A percentile compares a stretch with the other conserved stretches of the same genome.
phyloP scores from a whole-genome alignment of 1,139 yeast genomes.

The Magnusiomyces clavatus region DNA sequence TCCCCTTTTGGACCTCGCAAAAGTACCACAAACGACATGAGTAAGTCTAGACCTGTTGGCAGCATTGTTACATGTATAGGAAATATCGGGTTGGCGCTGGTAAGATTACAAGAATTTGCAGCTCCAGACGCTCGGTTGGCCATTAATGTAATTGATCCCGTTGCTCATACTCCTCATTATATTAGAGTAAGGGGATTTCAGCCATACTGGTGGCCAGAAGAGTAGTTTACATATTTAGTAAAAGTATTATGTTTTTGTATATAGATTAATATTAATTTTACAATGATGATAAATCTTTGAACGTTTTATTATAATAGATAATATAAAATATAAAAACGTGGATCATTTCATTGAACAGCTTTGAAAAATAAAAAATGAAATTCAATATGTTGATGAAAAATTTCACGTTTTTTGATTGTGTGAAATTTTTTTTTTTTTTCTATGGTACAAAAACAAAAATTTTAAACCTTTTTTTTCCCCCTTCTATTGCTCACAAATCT shows the following conservation, averaged over 20 bases:
- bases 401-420: neutral
- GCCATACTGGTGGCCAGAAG: slow-evolving; percentile 64
- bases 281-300: neutral
- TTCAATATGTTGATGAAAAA: too few species aligned
- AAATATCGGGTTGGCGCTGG: slow-evolving; percentile 59
- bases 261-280: neutral
- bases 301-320: neutral
- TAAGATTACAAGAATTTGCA: slow-evolving; percentile 42
- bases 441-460: neutral
- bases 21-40: neutral
- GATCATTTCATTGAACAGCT: too few species aligned
- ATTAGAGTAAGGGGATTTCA: slow-evolving; percentile 42
- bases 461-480: neutral
- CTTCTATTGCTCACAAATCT: neutral
- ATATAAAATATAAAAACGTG: too few species aligned
- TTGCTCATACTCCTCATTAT: slow-evolving; percentile 22
- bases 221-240: neutral
- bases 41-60: slow-evolving; percentile 34
- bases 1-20: slow-evolving; percentile 10
- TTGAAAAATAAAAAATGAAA: too few species aligned
- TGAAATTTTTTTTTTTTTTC: neutral
- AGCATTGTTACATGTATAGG: slow-evolving; percentile 49
- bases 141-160: slow-evolving; percentile 24
- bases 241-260: neutral
- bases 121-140: slow-evolving; percentile 29